phyloP scores from a whole-genome alignment of 768 basidiomycete species.

The Podaxis mareebaensis region DNA sequence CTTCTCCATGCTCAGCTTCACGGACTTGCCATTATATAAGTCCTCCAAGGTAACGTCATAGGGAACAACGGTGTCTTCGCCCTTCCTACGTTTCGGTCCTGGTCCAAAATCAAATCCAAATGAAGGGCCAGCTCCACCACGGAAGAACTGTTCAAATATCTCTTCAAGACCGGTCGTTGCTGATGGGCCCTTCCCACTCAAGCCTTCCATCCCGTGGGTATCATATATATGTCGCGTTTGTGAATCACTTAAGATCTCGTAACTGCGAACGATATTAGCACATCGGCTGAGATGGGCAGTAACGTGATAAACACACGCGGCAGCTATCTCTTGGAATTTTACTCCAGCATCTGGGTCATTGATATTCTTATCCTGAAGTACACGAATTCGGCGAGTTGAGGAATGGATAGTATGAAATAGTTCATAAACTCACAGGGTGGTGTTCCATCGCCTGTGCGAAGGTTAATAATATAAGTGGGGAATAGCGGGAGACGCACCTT shows the following conservation, averaged over 20 bases:
- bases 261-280: slow-evolving; percentile 43
- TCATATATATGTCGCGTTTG: slow-evolving; percentile 75
- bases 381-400: slow-evolving; percentile 2
- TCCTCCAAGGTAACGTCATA: slow-evolving; percentile 92
- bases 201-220: slow-evolving; percentile 66
- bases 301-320: slow-evolving; percentile 60
- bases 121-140: slow-evolving; percentile 42
- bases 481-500: slow-evolving; percentile 55
- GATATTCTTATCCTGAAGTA: slow-evolving; percentile 62
- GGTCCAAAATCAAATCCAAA: slow-evolving; percentile 72
- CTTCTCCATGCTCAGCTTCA: slow-evolving; percentile 89
- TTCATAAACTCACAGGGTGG: slow-evolving; percentile 62
- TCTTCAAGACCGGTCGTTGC: slow-evolving; percentile 62
- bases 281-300: slow-evolving; percentile 8
- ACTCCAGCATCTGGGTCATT: slow-evolving; percentile 82
- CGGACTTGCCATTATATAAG: slow-evolving; percentile 86
- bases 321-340: slow-evolving; percentile 87
- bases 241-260: slow-evolving; percentile 78
- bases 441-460: slow-evolving; percentile 74
- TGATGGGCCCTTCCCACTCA: slow-evolving; percentile 49
- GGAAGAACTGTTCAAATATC: slow-evolving; percentile 77
- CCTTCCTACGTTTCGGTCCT: slow-evolving; percentile 52
- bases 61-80: slow-evolving; percentile 72
- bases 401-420: neutral
- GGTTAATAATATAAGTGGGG: slow-evolving; percentile 12